These are phyloP conservation scores for Emergomyces pasteurianus DNA, from an alignment of 2,329 filamentous ascomycete genomes.

Conservation along the genomic window DNA sequence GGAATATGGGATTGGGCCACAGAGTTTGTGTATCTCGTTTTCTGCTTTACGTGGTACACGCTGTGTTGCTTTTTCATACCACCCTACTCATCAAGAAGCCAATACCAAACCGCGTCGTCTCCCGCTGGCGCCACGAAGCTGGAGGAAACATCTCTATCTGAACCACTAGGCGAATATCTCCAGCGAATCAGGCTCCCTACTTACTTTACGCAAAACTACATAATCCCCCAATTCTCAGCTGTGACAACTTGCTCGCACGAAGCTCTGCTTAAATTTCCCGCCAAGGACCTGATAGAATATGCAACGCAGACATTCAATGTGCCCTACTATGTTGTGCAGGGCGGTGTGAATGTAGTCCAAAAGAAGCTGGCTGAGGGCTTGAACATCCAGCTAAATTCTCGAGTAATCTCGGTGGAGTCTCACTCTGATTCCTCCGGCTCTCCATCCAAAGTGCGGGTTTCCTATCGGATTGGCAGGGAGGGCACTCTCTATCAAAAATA, in stretches of 20 bases:
- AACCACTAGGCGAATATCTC: conserved; percentile 41
- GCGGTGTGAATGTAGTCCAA: conserved; percentile 41
- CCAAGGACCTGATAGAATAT: conserved; percentile 42
- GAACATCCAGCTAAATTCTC: conserved; percentile 29
- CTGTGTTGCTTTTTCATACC: conserved; percentile 39
- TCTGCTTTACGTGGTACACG: conserved; percentile 45
- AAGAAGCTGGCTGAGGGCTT: conserved; percentile 32
- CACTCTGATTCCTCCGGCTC: background rate
- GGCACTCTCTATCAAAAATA: conserved; percentile 14
- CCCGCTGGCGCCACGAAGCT: background rate
- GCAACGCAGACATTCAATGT: conserved; percentile 36
- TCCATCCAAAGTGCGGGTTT: conserved; percentile 13
- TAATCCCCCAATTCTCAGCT: conserved; percentile 44
- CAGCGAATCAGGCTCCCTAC: conserved; percentile 39
- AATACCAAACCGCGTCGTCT: conserved; percentile 2
- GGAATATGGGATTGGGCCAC: conserved; percentile 30
- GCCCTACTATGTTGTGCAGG: conserved; percentile 41
- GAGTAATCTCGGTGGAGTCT: conserved; percentile 15
- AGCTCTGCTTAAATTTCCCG: conserved; percentile 41
- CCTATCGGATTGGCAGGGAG: conserved; percentile 6
- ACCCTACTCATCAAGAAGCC: conserved; percentile 17
- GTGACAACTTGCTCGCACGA: conserved; percentile 45
- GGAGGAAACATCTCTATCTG: conserved; percentile 16
- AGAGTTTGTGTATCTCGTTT: conserved; percentile 34
- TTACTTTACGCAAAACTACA: conserved; percentile 38